Percentiles rank a stretch among this genome's conserved stretches.
Evolutionary conservation across 75 land plant genomes (phyloP).

Genomic region (Selaginella moellendorffii): DNA sequence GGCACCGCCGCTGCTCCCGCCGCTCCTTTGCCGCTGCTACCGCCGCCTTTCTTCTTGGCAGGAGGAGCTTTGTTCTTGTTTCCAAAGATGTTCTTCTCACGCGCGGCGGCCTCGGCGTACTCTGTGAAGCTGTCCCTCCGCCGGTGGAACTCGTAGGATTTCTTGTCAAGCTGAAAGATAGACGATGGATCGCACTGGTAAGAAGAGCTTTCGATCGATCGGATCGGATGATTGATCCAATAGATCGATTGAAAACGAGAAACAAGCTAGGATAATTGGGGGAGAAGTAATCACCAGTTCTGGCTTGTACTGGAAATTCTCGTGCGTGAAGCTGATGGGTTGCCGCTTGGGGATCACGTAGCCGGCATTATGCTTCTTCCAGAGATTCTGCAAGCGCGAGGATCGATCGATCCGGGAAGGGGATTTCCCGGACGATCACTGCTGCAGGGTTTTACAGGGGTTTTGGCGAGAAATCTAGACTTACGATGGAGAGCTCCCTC

Average conservation of each 20-base stretch:
- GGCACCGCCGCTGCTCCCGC: too few relatives aligned
- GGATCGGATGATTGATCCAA: too few relatives aligned
- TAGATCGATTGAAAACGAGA: too few relatives aligned
- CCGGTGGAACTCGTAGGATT: conserved; percentile 14
- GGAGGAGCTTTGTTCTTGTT: not conserved
- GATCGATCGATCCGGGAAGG: too few relatives aligned
- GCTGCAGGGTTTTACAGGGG: too few relatives aligned
- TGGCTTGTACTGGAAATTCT: conserved; percentile 12
- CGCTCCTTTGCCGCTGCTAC: not conserved
- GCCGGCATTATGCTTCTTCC: conserved; percentile 26
- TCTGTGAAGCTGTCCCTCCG: conserved; percentile 13
- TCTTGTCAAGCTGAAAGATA: conserved; percentile 13
- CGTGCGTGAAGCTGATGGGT: conserved; percentile 5
- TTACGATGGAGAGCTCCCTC: not conserved
- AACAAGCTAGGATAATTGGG: too few relatives aligned
- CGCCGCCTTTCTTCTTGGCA: not conserved
- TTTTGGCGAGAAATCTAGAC: too few relatives aligned
- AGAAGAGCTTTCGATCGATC: too few relatives aligned
- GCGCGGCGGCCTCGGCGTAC: conserved; percentile 14
- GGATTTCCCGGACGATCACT: too few relatives aligned
- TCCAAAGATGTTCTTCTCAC: conserved; percentile 7
- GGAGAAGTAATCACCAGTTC: not conserved
- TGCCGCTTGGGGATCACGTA: conserved; percentile 18
- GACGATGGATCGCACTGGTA: too few relatives aligned
- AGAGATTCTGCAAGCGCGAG: conserved; percentile 26